Conservation (phyloP, 2,329 filamentous ascomycete genomes). For the Balansia obtecta region DNA sequence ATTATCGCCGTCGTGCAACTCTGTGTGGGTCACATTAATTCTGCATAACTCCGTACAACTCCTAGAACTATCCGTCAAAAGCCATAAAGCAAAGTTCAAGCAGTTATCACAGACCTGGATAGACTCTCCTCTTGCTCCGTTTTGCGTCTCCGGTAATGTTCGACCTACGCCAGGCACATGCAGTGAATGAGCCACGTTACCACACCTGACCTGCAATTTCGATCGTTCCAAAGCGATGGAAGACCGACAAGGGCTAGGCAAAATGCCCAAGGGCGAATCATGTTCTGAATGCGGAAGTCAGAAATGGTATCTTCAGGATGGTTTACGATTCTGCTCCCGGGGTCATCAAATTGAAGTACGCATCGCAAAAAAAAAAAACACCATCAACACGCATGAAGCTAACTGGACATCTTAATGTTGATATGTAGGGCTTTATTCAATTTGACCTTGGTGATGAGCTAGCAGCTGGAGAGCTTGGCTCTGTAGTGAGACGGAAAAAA, state of each 20-base stretch:
- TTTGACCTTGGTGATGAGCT: slow-evolving; percentile 55
- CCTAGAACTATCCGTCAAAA: no score
- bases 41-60: no score
- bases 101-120: no score
- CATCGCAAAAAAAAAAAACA: neutral
- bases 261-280: slow-evolving; percentile 38
- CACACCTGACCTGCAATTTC: neutral
- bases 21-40: no score
- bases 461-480: slow-evolving; percentile 50
- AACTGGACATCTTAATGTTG: neutral
- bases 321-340: slow-evolving; percentile 65
- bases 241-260: slow-evolving; percentile 30
- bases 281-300: slow-evolving; percentile 58
- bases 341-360: slow-evolving; percentile 67
- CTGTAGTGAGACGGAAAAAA: slow-evolving; percentile 42
- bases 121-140: no score
- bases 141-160: no score
- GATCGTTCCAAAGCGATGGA: slow-evolving; percentile 20
- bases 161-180: no score
- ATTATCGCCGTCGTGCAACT: no score
- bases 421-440: slow-evolving; percentile 36
- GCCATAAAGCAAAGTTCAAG: no score
- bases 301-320: slow-evolving; percentile 62
- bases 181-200: no score
- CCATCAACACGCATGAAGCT: neutral